These are phyloP conservation scores for Blastomyces percursus DNA, from an alignment of 2,329 filamentous ascomycete species.

Conservation along the genomic window DNA sequence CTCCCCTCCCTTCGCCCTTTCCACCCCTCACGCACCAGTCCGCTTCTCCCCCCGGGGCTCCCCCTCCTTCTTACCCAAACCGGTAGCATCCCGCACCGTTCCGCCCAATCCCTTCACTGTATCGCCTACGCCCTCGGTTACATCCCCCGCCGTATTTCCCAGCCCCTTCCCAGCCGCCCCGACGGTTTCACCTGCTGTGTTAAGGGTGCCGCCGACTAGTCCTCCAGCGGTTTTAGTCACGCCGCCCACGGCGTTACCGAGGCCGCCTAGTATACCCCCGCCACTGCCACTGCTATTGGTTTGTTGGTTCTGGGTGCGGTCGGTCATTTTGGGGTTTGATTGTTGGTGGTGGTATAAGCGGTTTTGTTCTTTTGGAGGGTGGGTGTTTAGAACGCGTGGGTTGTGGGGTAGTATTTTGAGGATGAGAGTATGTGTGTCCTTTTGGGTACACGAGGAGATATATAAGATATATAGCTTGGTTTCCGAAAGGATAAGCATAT, in stretches of 20 bases:
- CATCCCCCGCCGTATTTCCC: slow-evolving; percentile 5
- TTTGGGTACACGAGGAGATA: no score
- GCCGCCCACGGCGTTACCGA: slow-evolving; percentile 2
- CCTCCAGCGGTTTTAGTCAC: slow-evolving; percentile 6
- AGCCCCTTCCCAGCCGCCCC: slow-evolving; percentile 8
- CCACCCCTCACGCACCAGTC: no score
- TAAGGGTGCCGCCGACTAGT: background rate
- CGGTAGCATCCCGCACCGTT: background rate
- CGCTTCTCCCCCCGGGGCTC: background rate
- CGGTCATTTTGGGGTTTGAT: background rate
- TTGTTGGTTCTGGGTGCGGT: background rate
- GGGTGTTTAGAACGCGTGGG: no score
- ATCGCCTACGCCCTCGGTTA: slow-evolving; percentile 1
- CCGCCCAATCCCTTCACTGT: slow-evolving; percentile 1
- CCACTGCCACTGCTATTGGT: background rate
- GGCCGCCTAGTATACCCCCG: background rate
- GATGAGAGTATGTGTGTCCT: no score
- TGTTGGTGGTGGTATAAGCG: background rate
- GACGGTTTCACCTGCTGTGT: slow-evolving; percentile 6
- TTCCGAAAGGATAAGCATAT: no score
- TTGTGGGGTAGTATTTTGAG: no score
- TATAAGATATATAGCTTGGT: no score
- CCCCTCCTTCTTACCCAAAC: background rate
- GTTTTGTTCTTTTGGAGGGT: background rate
- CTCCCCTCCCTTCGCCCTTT: no score